Evolutionary conservation across 2,329 filamentous ascomycete genomes (phyloP).

Genomic region (Clarireedia homoeocarpa): DNA sequence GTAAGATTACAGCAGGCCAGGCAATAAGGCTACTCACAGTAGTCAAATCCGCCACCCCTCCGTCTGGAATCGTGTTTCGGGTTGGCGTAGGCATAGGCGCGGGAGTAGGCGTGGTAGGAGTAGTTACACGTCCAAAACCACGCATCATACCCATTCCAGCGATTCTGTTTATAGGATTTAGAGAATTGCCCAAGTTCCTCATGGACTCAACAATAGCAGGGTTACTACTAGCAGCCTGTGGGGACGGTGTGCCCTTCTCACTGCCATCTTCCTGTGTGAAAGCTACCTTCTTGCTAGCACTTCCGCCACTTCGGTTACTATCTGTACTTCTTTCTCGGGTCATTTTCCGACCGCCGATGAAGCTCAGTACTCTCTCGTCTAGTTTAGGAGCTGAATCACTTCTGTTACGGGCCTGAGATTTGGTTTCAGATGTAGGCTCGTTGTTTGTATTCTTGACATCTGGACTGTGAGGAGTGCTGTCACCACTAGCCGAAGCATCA

Average conservation of each 20-base stretch:
- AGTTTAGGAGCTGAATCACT: slow-evolving; percentile 32
- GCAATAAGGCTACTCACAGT: slow-evolving; percentile 37
- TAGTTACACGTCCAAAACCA: slow-evolving; percentile 55
- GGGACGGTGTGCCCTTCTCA: slow-evolving; percentile 32
- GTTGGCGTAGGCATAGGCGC: slow-evolving; percentile 13
- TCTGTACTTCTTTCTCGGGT: slow-evolving; percentile 68
- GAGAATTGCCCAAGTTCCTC: slow-evolving; percentile 67
- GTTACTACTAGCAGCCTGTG: slow-evolving; percentile 32
- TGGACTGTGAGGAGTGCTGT: slow-evolving; percentile 41
- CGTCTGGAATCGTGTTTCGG: slow-evolving; percentile 32
- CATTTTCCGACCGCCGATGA: slow-evolving; percentile 59
- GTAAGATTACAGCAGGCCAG: background rate
- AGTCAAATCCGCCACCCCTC: slow-evolving; percentile 43
- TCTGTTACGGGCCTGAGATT: slow-evolving; percentile 16
- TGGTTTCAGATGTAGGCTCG: background rate
- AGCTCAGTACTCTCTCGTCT: slow-evolving; percentile 61
- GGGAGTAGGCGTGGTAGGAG: slow-evolving; percentile 34
- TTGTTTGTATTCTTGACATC: slow-evolving; percentile 17
- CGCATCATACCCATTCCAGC: slow-evolving; percentile 67
- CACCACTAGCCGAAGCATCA: slow-evolving; percentile 36
- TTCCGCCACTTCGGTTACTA: slow-evolving; percentile 57
- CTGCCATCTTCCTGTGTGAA: slow-evolving; percentile 37
- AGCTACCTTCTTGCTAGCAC: slow-evolving; percentile 47
- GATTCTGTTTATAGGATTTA: slow-evolving; percentile 77
- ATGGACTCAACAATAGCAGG: slow-evolving; percentile 72